Evolutionary conservation across 83 land plant species (phyloP).

Genomic region (Diphasiastrum complanatum): DNA sequence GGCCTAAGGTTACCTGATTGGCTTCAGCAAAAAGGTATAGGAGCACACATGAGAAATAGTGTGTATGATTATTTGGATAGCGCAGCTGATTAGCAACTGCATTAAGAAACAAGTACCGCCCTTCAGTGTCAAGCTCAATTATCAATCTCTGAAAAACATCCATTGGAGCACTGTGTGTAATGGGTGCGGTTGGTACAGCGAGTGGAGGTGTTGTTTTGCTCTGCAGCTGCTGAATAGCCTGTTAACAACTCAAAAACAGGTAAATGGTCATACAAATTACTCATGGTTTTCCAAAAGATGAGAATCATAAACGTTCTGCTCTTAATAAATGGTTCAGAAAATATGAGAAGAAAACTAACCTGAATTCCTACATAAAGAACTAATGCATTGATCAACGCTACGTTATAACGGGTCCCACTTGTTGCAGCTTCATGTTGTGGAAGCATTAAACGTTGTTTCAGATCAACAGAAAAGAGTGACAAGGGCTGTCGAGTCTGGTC

Average conservation of each 20-base stretch:
- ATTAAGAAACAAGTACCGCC: slow-evolving; percentile 88
- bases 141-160: slow-evolving; percentile 75
- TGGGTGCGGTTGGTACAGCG: slow-evolving; percentile 46
- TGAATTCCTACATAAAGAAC: slow-evolving; percentile 98
- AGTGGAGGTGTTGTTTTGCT: slow-evolving; percentile 53
- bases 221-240: slow-evolving; percentile 83
- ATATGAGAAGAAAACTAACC: slow-evolving; percentile 44
- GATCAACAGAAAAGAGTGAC: slow-evolving; percentile 52
- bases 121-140: slow-evolving; percentile 77
- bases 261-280: neutral
- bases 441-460: slow-evolving; percentile 69
- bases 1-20: slow-evolving; percentile 51
- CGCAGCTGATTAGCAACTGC: slow-evolving; percentile 96
- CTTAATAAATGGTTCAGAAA: too few species aligned
- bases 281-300: neutral
- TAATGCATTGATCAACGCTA: slow-evolving; percentile 90
- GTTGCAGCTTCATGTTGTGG: slow-evolving; percentile 47
- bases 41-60: slow-evolving; percentile 85
- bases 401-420: slow-evolving; percentile 85
- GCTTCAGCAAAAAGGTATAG: slow-evolving; percentile 81
- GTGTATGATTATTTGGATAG: slow-evolving; percentile 93
- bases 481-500: slow-evolving; percentile 61
- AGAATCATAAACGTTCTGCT: neutral
- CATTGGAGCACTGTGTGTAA: slow-evolving; percentile 73
- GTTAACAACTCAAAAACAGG: slow-evolving; percentile 11